Evolutionary conservation across 768 basidiomycete species (phyloP), one percentile per base, ranked within the genome.

Genomic region (Lanmaoa rubissima): DNA sequence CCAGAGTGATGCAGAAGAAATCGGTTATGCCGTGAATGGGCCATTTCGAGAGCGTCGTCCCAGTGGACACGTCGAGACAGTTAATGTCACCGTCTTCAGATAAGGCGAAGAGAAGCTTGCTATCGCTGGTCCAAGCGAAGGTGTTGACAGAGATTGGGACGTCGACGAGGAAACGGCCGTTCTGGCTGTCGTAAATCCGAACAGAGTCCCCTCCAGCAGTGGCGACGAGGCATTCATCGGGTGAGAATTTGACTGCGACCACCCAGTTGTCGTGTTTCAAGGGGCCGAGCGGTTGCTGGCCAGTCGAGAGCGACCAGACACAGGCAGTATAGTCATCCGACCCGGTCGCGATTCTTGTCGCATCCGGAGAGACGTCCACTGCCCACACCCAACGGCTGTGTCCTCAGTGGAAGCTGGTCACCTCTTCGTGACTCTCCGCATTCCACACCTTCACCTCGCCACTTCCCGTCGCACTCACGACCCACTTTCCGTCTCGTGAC

Each of bases 301-400:
- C n/a, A n/a, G n/a, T n/a, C n/a, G n/a, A n/a, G n/a, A n/a, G n/a
- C n/a, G n/a, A n/a, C n/a, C n/a, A n/a, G n/a, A n/a, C n/a, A n/a
- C n/a, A n/a, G n/a, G n/a, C n/a, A n/a, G n/a, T n/a, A n/a, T n/a
- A n/a, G n/a, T n/a, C n/a, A n/a, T n/a, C n/a, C n/a, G n/a, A n/a
- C n/a, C n/a, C n/a, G n/a, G n/a, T n/a, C n/a, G n/a, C n/a, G 0
- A 55, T 31, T 14, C 21, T 53, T 6, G 40, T 50, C 31, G 24
- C 40, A n/a, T 60, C 62, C 1, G 21, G 46, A 26, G 59, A 53
- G 9, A 51, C 8, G 21, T 54, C 53, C 4, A 60, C 32, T n/a
- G n/a, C 1, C 46, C 32, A 11, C 16, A 54, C 53, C 2, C 3
- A 4, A 0, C 3, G 1, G 5, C 6, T n/a, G 40, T 60, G 53